phyloP scores from a whole-genome alignment of 225 moss, liverwort and hornwort genomes.

The Climacium dendroides region DNA sequence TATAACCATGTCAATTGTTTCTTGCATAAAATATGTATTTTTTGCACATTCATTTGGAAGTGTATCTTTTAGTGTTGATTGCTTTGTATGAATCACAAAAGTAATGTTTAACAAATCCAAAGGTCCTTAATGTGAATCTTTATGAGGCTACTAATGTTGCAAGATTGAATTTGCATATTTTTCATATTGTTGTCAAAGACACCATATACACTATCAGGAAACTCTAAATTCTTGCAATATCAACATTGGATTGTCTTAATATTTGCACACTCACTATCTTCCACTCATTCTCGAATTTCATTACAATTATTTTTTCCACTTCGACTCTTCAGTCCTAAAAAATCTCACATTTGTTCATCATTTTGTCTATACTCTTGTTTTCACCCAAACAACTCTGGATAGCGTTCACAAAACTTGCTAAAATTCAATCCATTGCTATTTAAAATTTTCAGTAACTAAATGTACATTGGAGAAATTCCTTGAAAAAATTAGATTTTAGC shows the following conservation, averaged over 20 bases:
- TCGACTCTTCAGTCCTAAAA: not conserved
- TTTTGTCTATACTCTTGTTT: not conserved
- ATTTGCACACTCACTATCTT: not conserved
- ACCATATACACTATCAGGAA: fast-evolving
- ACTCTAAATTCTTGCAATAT: not conserved
- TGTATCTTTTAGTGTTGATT: not conserved
- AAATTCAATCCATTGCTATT: too few relatives aligned
- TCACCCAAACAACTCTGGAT: too few relatives aligned
- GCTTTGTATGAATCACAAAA: not conserved
- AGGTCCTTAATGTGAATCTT: not conserved
- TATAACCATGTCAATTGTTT: fast-evolving
- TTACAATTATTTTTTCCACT: not conserved
- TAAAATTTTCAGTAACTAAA: too few relatives aligned
- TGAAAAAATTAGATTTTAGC: too few relatives aligned
- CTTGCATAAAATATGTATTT: too few relatives aligned
- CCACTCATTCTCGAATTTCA: too few relatives aligned
- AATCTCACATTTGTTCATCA: not conserved
- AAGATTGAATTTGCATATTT: not conserved
- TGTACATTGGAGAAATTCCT: too few relatives aligned
- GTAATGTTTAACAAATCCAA: fast-evolving
- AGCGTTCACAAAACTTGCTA: too few relatives aligned
- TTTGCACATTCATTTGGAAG: not conserved
- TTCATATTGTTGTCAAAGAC: not conserved
- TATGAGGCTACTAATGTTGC: fast-evolving
- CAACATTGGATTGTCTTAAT: not conserved